These are phyloP conservation scores for Solanum rostratum DNA, from an alignment of 257 asterid species.

Conservation along the genomic window DNA sequence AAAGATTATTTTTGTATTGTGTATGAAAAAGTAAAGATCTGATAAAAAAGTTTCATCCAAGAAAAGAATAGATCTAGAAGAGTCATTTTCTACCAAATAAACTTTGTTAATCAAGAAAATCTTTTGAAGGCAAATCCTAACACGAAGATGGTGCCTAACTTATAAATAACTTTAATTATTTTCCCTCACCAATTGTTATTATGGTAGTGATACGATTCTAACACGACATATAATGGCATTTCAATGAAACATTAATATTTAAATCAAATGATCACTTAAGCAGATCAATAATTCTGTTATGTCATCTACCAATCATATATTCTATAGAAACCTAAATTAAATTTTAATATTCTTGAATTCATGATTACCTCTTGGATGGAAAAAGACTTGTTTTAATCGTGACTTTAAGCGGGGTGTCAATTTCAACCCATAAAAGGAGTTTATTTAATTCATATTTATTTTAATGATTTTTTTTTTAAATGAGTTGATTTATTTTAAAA, in stretches of 20 bases:
- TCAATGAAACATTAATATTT: background rate
- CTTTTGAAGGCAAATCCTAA: too few species aligned
- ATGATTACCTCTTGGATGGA: background rate
- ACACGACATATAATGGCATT: background rate
- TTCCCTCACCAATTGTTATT: background rate
- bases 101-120: too few species aligned
- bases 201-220: background rate
- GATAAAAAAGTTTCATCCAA: too few species aligned
- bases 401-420: background rate
- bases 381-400: background rate
- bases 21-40: background rate
- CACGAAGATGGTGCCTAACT: background rate
- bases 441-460: too few species aligned
- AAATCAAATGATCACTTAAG: background rate
- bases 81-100: background rate
- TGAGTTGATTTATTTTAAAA: too few species aligned
- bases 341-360: background rate
- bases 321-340: background rate
- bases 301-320: background rate
- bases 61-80: too few species aligned
- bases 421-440: too few species aligned
- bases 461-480: too few species aligned
- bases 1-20: too few species aligned
- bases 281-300: background rate
- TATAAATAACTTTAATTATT: background rate